A percentile compares a stretch with the other conserved stretches of the same genome.
Conservation (phyloP, 345 rosid genomes). For the Cardamine occulta region DNA sequence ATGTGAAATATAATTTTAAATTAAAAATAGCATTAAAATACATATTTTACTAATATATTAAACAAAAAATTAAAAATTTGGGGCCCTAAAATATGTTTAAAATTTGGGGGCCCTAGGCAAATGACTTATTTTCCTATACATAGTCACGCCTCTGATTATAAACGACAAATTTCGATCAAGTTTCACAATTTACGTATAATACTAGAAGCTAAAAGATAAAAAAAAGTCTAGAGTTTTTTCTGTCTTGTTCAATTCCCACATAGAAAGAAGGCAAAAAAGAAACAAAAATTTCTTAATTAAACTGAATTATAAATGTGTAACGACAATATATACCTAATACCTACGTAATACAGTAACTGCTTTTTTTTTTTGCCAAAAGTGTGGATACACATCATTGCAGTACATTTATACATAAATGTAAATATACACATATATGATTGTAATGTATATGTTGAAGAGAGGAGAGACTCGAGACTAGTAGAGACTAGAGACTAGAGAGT, state of each 20-base stretch:
- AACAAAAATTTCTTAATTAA: not conserved
- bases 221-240: not conserved
- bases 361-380: conserved; percentile 6
- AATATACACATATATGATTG: not conserved
- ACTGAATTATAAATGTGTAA: not conserved
- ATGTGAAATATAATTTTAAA: too few relatives aligned
- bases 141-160: too few relatives aligned
- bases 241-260: conserved; percentile 28
- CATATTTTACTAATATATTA: too few relatives aligned
- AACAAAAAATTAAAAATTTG: too few relatives aligned
- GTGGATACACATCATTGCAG: conserved; percentile 27
- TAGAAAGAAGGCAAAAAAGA: not conserved
- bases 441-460: not conserved
- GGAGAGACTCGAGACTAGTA: not conserved
- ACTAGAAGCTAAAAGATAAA: not conserved
- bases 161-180: conserved; percentile 33
- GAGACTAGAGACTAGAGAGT: not conserved
- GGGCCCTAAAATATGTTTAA: too few relatives aligned
- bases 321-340: not conserved
- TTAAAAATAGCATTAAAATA: too few relatives aligned
- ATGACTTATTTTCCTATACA: too few relatives aligned
- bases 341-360: not conserved
- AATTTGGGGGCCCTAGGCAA: too few relatives aligned
- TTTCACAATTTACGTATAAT: conserved; percentile 32
- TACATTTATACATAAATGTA: not conserved